Evolutionary conservation across 352 stramenopile genomes (phyloP), one percentile per base, ranked within the genome.

Genomic region (Phytophthora fragariaefolia): DNA sequence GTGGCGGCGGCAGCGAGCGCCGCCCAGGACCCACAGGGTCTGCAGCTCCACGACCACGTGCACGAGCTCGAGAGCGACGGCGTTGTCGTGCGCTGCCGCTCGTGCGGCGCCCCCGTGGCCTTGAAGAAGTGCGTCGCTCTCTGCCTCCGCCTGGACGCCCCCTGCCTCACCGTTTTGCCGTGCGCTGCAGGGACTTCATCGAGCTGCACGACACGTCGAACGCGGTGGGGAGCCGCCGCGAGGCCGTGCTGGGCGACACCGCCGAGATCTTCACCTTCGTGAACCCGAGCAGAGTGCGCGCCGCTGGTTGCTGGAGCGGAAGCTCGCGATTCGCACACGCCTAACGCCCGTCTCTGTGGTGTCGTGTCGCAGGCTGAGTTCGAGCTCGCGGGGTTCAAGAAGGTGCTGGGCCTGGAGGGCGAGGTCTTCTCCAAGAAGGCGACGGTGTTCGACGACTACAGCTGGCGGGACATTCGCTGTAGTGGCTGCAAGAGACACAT

Each of bases 401-500:
- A 80, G 42, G 76, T 86, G 6, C 38, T 85, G 7, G 86, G 76
- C 18, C 22, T 92, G 42, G 80, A 90, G 36, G 66, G 76, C 15
- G 85, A 94, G 8, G 58, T 62, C 8, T 92, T 86, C 63, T 89
- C 86, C 23, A 91, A 83, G 58, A 85, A 85, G 26, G 79, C 86
- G 49, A 90, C 85, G 55, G 82, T 95, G 54, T 96, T 96, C 60
- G 81, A 92, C 20, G 70, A 83, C 50, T 96, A 94, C 79, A 93
- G 84, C 63, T 96, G 80, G 81, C 82, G 82, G 13, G 84, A 92
- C 46, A 71, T 94, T 68, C 82, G 75, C 58, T 96, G 88, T 59
- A 68, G 60, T 58, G 76, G 78, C 52, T 96, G 88, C 75, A 91
- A 92, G 49, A 74, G 82, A 52, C 85, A 93, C 38, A 67, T 96